Percentiles rank a stretch among this genome's conserved stretches.
Conservation (phyloP, 345 rosid genomes). For the Brassica rapa region DNA sequence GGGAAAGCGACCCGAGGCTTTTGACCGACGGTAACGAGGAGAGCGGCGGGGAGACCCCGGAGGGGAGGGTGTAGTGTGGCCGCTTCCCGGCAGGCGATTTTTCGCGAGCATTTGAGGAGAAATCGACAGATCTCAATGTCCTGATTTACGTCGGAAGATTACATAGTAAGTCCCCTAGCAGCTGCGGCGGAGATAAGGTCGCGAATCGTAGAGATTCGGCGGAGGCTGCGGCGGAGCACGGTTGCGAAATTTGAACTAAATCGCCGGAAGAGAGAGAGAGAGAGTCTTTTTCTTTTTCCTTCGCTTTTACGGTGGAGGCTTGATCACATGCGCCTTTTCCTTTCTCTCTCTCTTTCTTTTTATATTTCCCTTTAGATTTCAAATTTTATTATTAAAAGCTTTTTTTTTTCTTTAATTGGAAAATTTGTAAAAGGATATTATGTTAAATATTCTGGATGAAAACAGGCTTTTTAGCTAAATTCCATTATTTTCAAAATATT, state of each 20-base stretch:
- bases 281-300: neutral
- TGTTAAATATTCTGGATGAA: neutral
- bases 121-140: conserved; percentile 41
- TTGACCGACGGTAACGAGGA: conserved; percentile 76
- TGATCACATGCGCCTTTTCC: conserved; percentile 32
- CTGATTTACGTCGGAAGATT: conserved; percentile 15
- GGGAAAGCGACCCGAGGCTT: conserved; percentile 50
- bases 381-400: neutral
- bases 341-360: neutral
- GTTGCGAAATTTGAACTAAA: conserved; percentile 6
- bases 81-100: conserved; percentile 82
- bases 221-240: conserved; percentile 24
- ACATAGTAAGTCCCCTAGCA: conserved; percentile 9
- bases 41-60: conserved; percentile 90
- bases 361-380: conserved; percentile 18
- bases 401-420: neutral
- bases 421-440: neutral
- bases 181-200: neutral
- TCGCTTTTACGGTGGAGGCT: conserved; percentile 39
- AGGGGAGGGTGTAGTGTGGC: conserved; percentile 91
- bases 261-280: conserved; percentile 27
- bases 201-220: conserved; percentile 13
- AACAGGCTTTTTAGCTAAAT: neutral
- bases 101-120: conserved; percentile 73
- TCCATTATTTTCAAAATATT: conserved; percentile 2